Evolutionary conservation across 306 rosid genomes (phyloP).

Genomic region (Notholithocarpus densiflorus): DNA sequence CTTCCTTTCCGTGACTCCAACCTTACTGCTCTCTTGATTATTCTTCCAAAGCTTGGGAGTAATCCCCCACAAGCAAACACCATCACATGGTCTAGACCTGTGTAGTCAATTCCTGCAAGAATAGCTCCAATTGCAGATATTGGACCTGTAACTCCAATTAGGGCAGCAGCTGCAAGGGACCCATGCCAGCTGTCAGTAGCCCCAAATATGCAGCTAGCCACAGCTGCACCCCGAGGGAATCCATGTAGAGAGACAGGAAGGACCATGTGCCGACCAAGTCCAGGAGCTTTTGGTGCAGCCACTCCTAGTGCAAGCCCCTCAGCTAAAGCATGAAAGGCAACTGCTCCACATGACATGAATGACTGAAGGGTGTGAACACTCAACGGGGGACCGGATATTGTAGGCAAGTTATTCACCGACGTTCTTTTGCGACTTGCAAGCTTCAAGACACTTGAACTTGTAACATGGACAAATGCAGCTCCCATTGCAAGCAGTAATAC

Average conservation of each 20-base stretch:
- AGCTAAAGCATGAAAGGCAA: constrained; percentile 87
- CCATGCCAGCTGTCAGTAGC: constrained; percentile 96
- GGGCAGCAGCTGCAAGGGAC: constrained; percentile 82
- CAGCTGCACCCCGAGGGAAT: constrained; percentile 97
- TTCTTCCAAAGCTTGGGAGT: constrained; percentile 68
- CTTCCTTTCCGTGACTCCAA: constrained; percentile 68
- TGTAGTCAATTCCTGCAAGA: constrained; percentile 89
- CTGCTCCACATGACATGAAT: constrained; percentile 84
- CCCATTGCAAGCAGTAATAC: constrained; percentile 59
- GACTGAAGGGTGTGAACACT: constrained; percentile 94
- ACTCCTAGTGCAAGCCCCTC: constrained; percentile 99
- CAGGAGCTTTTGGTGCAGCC: constrained; percentile 99
- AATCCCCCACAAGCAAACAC: constrained; percentile 90
- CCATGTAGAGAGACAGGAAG: constrained; percentile 98
- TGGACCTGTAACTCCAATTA: constrained; percentile 87
- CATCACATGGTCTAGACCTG: constrained; percentile 93
- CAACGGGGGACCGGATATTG: constrained; percentile 45
- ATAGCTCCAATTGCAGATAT: constrained; percentile 93
- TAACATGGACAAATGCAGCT: constrained; percentile 57
- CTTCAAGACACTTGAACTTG: constrained; percentile 57
- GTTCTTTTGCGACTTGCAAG: constrained; percentile 54
- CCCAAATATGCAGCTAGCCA: constrained; percentile 94
- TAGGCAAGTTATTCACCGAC: constrained; percentile 54
- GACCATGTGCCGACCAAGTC: constrained; percentile 93
- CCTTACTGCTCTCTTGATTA: constrained; percentile 63